Percentiles rank a stretch among this genome's conserved stretches.
Evolutionary conservation across 306 rosid species (phyloP).

Genomic region (Sechiopsis laciniata): DNA sequence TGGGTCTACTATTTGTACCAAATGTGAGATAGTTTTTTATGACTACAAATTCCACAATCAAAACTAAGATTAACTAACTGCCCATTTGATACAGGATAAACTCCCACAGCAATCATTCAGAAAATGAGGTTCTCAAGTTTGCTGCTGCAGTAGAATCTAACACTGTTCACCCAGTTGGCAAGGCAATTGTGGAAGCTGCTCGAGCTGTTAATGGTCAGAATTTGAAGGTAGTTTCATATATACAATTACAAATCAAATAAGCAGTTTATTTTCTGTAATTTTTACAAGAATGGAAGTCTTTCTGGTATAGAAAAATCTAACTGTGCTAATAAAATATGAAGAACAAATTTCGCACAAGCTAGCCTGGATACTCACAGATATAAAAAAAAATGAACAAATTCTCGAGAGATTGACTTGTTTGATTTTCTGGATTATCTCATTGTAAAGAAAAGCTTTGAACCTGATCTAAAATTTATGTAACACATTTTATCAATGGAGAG

Average conservation of each 20-base stretch:
- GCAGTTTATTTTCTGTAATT: conserved; percentile 1
- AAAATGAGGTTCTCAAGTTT: conserved; percentile 64
- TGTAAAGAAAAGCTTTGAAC: too few species aligned
- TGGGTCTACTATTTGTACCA: not conserved
- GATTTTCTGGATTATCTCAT: too few species aligned
- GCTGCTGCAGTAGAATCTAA: conserved; percentile 94
- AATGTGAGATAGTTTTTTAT: conserved; percentile 7
- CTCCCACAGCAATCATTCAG: conserved; percentile 44
- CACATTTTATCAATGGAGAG: too few species aligned
- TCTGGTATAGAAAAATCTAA: not conserved
- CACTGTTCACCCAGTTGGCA: conserved; percentile 88
- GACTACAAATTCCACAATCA: not conserved
- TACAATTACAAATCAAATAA: not conserved
- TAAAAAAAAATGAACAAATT: too few species aligned
- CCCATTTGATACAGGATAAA: conserved; percentile 38
- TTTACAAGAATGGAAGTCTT: not conserved
- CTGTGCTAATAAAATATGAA: not conserved
- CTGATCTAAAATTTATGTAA: too few species aligned
- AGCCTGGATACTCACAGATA: too few species aligned
- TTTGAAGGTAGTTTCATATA: conserved; percentile 47
- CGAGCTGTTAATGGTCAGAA: conserved; percentile 44
- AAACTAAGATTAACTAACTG: not conserved
- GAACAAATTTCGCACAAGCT: too few species aligned
- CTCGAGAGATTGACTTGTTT: too few species aligned
- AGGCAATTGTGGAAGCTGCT: conserved; percentile 91